phyloP scores from a whole-genome alignment of 2,329 filamentous ascomycete species.

The Neofusicoccum sp. region DNA sequence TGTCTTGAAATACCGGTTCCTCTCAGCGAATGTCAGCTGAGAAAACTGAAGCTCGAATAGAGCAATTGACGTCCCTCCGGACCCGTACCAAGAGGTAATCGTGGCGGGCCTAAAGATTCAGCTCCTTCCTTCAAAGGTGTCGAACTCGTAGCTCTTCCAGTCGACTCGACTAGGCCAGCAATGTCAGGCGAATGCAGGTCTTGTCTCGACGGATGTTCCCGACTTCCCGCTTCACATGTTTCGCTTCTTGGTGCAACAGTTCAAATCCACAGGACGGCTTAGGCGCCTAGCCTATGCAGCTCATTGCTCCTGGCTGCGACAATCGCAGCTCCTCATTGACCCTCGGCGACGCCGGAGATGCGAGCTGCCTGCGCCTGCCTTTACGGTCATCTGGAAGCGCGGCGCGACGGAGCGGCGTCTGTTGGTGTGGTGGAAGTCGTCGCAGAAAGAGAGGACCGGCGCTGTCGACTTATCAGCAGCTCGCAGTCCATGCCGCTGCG shows the following conservation, averaged over 20 bases:
- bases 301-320: not conserved
- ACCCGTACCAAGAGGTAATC: constrained; percentile 1
- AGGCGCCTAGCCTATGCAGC: not conserved
- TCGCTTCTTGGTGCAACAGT: not conserved
- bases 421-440: not conserved
- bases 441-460: constrained; percentile 4
- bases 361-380: not conserved
- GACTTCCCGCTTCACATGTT: not conserved
- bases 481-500: not conserved
- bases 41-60: not conserved
- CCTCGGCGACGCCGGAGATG: not conserved
- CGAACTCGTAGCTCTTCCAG: constrained; percentile 1
- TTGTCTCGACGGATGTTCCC: not conserved
- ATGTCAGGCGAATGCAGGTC: not conserved
- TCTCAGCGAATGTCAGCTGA: not conserved
- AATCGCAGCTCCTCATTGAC: not conserved
- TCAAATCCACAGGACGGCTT: not conserved
- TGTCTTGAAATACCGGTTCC: not conserved
- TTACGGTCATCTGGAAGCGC: too few relatives aligned
- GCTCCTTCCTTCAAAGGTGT: not conserved
- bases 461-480: not conserved
- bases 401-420: not conserved
- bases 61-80: not conserved
- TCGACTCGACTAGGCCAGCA: not conserved
- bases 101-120: not conserved